Evolutionary conservation across 1,139 yeast genomes (phyloP).

Genomic region (Lodderomyces oxycetoniae): DNA sequence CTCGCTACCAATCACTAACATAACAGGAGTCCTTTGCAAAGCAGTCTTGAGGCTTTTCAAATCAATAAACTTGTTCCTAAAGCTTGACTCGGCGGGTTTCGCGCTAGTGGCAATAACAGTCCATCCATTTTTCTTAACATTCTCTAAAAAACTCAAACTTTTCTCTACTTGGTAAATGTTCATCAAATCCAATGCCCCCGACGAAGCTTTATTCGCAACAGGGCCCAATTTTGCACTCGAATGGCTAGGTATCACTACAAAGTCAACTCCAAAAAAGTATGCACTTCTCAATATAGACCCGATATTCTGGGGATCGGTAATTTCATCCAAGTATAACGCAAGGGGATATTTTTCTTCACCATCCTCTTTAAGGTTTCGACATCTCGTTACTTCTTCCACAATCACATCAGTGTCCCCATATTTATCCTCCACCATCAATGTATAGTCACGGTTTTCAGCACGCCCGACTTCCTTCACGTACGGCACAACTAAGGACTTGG

Average conservation of each 20-base stretch:
- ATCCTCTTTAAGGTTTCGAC: constrained; percentile 7
- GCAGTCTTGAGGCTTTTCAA: constrained; percentile 41
- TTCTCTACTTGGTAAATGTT: constrained; percentile 54
- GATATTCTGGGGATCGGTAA: constrained; percentile 85
- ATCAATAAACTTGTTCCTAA: constrained; percentile 30
- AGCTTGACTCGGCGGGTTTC: constrained; percentile 22
- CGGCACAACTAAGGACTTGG: constrained; percentile 51
- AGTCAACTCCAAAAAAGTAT: constrained; percentile 80
- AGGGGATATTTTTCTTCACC: constrained; percentile 46
- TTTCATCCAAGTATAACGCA: constrained; percentile 74
- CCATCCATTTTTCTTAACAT: constrained; percentile 62
- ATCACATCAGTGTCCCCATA: constrained; percentile 14
- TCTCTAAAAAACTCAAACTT: constrained; percentile 60
- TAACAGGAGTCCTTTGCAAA: constrained; percentile 49
- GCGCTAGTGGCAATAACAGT: constrained; percentile 60
- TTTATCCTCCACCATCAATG: constrained; percentile 13
- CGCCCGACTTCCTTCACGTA: constrained; percentile 34
- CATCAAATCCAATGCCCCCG: constrained; percentile 82
- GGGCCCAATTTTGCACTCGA: constrained; percentile 76
- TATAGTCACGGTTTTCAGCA: constrained; percentile 28
- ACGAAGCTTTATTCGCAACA: constrained; percentile 73
- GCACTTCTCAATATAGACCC: constrained; percentile 86
- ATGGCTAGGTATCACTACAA: constrained; percentile 63
- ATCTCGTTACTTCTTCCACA: constrained; percentile 17
- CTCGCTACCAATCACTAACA: constrained; percentile 80